These are phyloP conservation scores for Trichosporon sp. DNA, from an alignment of 1,284 basidiomycete genomes.

Conservation along the genomic window DNA sequence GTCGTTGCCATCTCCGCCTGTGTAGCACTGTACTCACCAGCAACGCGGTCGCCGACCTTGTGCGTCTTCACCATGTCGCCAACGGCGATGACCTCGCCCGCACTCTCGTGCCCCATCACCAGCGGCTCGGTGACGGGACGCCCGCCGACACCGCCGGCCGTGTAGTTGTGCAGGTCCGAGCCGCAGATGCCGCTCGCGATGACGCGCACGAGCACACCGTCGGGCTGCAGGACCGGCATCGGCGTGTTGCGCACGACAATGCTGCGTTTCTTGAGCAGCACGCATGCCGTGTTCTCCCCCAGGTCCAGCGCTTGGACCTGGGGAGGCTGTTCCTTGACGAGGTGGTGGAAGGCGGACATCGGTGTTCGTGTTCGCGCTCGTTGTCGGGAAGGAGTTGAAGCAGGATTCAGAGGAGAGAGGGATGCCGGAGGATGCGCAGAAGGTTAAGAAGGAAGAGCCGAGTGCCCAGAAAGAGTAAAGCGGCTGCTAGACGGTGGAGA, in stretches of 20 bases:
- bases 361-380: neutral
- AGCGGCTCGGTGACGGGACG: slow-evolving; percentile 45
- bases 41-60: slow-evolving; percentile 52
- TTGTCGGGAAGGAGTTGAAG: neutral
- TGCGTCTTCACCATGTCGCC: slow-evolving; percentile 44
- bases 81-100: slow-evolving; percentile 46
- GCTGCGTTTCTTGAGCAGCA: slow-evolving; percentile 38
- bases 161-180: slow-evolving; percentile 43
- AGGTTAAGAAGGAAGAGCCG: neutral
- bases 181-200: slow-evolving; percentile 46
- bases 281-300: slow-evolving; percentile 35
- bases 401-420: neutral
- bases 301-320: slow-evolving; percentile 36
- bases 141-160: slow-evolving; percentile 44
- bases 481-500: neutral
- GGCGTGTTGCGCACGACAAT: slow-evolving; percentile 34
- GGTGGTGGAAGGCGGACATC: slow-evolving; percentile 40
- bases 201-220: slow-evolving; percentile 45
- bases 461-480: neutral
- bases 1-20: no score
- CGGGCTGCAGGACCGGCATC: slow-evolving; percentile 43
- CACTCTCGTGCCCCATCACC: slow-evolving; percentile 49
- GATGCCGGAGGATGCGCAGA: no score
- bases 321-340: slow-evolving; percentile 36
- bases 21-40: slow-evolving; percentile 44